These are phyloP conservation scores for Boletellus ananas DNA, from an alignment of 768 basidiomycete species.

Conservation along the genomic window DNA sequence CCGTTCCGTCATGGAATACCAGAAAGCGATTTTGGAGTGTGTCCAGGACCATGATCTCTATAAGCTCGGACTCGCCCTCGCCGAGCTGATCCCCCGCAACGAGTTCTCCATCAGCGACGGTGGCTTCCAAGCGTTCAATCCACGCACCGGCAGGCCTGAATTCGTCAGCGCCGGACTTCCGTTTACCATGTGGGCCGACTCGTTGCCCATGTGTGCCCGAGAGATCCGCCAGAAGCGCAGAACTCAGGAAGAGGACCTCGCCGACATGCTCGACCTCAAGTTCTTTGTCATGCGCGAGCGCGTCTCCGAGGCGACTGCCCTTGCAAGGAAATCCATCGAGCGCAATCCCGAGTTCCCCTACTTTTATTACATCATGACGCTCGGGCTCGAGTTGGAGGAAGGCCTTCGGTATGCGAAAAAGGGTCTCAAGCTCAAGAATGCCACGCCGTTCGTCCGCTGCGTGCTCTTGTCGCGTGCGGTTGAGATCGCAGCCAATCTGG, in stretches of 20 bases:
- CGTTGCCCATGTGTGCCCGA: slow-evolving; percentile 55
- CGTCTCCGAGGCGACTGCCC: slow-evolving; percentile 43
- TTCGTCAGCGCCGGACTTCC: slow-evolving; percentile 49
- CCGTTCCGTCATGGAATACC: slow-evolving; percentile 40
- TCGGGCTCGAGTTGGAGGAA: slow-evolving; percentile 44
- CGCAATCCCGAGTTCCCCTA: slow-evolving; percentile 59
- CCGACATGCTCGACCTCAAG: slow-evolving; percentile 67
- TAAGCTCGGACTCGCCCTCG: slow-evolving; percentile 47
- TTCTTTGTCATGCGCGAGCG: slow-evolving; percentile 47
- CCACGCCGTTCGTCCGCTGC: slow-evolving; percentile 52
- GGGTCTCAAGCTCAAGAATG: slow-evolving; percentile 54
- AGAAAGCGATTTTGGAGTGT: slow-evolving; percentile 50
- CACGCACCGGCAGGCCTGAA: slow-evolving; percentile 40
- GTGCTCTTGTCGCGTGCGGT: slow-evolving; percentile 60
- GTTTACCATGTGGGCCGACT: slow-evolving; percentile 56
- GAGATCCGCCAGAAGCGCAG: slow-evolving; percentile 47
- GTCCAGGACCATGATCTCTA: slow-evolving; percentile 48
- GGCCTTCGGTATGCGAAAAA: slow-evolving; percentile 63
- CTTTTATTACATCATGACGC: slow-evolving; percentile 59
- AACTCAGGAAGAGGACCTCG: slow-evolving; percentile 44
- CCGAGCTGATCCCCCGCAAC: slow-evolving; percentile 48
- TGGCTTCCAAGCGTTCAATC: slow-evolving; percentile 44
- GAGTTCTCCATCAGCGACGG: slow-evolving; percentile 65
- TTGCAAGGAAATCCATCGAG: slow-evolving; percentile 45
- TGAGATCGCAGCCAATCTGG: slow-evolving; percentile 57